A percentile compares a stretch with the other conserved stretches of the same genome.
These are phyloP conservation scores for Myxozyma mucilagina DNA, from an alignment of 805 yeast genomes.

Conservation along the genomic window DNA sequence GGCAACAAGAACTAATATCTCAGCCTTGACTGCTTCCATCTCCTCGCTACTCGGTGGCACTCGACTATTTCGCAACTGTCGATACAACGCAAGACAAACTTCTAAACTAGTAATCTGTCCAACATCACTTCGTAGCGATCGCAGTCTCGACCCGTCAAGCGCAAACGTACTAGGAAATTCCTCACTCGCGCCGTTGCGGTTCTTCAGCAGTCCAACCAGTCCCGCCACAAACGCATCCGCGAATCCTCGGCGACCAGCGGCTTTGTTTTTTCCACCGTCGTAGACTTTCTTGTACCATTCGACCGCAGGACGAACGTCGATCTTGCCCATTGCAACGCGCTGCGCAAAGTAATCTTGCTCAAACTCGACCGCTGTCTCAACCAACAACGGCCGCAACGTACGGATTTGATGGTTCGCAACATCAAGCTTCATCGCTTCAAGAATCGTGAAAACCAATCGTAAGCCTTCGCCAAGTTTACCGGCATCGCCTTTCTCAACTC, in stretches of 20 bases:
- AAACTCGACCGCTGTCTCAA: constrained; percentile 84
- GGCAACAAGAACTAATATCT: constrained; percentile 27
- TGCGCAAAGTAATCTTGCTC: constrained; percentile 79
- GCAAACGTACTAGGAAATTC: constrained; percentile 81
- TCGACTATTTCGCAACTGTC: constrained; percentile 49
- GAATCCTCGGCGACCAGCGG: no score
- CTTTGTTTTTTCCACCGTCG: background rate
- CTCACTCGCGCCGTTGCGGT: constrained; percentile 40
- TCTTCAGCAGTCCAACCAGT: constrained; percentile 30
- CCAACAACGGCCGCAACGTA: constrained; percentile 75
- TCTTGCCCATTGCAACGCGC: constrained; percentile 46
- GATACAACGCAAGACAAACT: constrained; percentile 69
- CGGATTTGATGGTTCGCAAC: constrained; percentile 94
- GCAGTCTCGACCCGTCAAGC: constrained; percentile 79
- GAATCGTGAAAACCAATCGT: constrained; percentile 71
- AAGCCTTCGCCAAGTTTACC: constrained; percentile 68
- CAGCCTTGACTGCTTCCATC: constrained; percentile 25
- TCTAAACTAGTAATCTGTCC: constrained; percentile 80
- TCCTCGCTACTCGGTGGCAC: constrained; percentile 10
- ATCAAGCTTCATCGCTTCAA: constrained; percentile 93
- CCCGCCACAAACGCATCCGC: constrained; percentile 21
- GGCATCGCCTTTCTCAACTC: constrained; percentile 14
- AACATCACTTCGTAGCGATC: constrained; percentile 78
- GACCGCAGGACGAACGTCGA: constrained; percentile 59
- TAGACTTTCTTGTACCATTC: constrained; percentile 60